Percentiles rank a stretch among this genome's conserved stretches.
Evolutionary conservation across 805 yeast genomes (phyloP).

Genomic region (Teunomyces aglyptinius): DNA sequence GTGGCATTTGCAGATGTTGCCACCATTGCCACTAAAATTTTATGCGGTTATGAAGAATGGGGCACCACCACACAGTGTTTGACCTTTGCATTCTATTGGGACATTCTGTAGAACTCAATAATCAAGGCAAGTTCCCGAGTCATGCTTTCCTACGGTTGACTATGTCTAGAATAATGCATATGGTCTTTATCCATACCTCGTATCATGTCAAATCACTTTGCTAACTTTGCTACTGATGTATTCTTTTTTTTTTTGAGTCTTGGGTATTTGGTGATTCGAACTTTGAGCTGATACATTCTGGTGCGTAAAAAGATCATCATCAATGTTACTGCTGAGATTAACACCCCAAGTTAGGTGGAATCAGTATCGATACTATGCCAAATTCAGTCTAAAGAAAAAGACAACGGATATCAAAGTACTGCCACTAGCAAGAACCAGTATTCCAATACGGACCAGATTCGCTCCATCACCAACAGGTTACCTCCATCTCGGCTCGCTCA

Average conservation of each 20-base stretch:
- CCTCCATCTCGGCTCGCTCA: slow-evolving; percentile 86
- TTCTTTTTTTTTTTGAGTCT: no score
- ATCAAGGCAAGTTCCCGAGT: no score
- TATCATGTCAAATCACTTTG: no score
- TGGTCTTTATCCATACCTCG: no score
- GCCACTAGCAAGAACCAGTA: slow-evolving; percentile 31
- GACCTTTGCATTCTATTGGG: no score
- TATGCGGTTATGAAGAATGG: background rate
- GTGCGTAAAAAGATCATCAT: background rate
- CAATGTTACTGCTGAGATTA: background rate
- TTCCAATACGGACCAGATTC: slow-evolving; percentile 81
- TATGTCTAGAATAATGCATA: no score
- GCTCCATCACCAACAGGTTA: slow-evolving; percentile 99
- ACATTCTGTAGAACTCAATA: no score
- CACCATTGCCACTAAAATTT: background rate
- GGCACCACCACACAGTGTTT: no score
- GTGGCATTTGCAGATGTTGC: background rate
- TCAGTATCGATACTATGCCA: slow-evolving; percentile 6
- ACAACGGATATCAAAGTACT: slow-evolving; percentile 16
- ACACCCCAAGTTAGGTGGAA: background rate
- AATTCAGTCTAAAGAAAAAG: slow-evolving; percentile 7
- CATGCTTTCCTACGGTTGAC: no score
- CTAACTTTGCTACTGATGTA: no score
- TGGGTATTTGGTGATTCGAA: background rate
- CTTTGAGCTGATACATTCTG: background rate